Conservation (phyloP, 352 stramenopile species). For the Globisporangium uncinulatum region DNA sequence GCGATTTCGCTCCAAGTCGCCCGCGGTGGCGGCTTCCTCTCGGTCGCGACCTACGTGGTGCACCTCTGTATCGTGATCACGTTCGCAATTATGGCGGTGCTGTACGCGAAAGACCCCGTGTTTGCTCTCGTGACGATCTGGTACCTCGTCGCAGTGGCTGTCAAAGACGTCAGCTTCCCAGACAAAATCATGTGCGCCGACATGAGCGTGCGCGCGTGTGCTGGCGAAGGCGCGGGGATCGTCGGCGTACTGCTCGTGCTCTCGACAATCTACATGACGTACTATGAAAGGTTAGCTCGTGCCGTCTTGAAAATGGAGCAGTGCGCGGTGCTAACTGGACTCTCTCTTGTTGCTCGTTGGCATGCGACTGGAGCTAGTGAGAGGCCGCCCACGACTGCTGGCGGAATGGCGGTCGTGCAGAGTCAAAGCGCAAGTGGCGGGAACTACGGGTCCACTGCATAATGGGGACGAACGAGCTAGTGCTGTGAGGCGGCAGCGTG, state of each 20-base stretch:
- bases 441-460: conserved; percentile 18
- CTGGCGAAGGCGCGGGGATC: conserved; percentile 50
- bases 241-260: conserved; percentile 49
- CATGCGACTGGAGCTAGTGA: conserved; percentile 6
- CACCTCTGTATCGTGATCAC: conserved; percentile 55
- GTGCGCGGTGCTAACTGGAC: background rate
- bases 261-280: conserved; percentile 38
- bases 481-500: too few relatives aligned
- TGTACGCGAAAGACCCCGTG: conserved; percentile 58
- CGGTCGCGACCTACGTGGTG: conserved; percentile 56
- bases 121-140: conserved; percentile 58
- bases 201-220: conserved; percentile 52
- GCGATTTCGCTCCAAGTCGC: conserved; percentile 64
- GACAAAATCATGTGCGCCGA: conserved; percentile 38
- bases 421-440: background rate
- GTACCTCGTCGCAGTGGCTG: conserved; percentile 62
- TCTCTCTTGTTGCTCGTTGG: conserved; percentile 2
- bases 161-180: conserved; percentile 46
- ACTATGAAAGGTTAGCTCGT: conserved; percentile 49
- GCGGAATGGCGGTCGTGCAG: conserved; percentile 20
- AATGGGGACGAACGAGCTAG: background rate
- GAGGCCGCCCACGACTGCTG: conserved; percentile 4
- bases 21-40: conserved; percentile 39
- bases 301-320: background rate
- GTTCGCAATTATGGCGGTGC: conserved; percentile 47